Conservation (phyloP, 2,329 filamentous ascomycete genomes). For the Colletotrichum endophyticum region DNA sequence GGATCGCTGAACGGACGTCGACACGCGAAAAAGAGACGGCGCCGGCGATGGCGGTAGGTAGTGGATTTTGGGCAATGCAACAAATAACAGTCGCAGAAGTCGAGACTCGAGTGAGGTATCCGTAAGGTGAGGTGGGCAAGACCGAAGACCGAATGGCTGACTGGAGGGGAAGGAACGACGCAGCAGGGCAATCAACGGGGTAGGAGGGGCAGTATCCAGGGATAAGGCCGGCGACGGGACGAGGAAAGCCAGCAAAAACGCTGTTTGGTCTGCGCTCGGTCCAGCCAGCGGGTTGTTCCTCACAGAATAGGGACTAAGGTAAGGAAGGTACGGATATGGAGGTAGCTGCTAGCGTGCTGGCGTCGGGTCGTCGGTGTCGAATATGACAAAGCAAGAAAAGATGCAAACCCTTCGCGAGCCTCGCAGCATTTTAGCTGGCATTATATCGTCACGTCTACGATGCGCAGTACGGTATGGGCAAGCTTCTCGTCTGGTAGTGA, state of each 20-base stretch:
- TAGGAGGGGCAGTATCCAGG: constrained; percentile 9
- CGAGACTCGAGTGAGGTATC: neutral
- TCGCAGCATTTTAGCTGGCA: neutral
- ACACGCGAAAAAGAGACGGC: neutral
- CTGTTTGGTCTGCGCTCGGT: constrained; percentile 10
- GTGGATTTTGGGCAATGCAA: neutral
- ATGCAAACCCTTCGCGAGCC: neutral
- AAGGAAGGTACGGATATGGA: neutral
- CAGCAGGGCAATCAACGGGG: constrained; percentile 14
- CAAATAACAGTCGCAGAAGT: neutral
- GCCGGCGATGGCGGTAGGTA: neutral
- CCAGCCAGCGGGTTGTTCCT: neutral
- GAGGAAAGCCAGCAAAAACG: constrained; percentile 2
- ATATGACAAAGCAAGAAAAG: neutral
- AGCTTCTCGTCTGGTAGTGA: neutral
- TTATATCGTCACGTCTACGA: neutral
- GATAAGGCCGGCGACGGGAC: constrained; percentile 7
- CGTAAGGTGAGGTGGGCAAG: neutral
- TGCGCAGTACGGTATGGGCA: neutral
- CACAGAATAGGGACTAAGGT: neutral
- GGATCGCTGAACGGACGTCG: neutral
- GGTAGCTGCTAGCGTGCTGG: neutral
- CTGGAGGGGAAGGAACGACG: constrained; percentile 3
- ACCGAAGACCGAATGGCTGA: neutral
- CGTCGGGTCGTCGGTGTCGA: neutral